phyloP scores from a whole-genome alignment of 345 rosid species.

The Excoecaria cochinchinensis region DNA sequence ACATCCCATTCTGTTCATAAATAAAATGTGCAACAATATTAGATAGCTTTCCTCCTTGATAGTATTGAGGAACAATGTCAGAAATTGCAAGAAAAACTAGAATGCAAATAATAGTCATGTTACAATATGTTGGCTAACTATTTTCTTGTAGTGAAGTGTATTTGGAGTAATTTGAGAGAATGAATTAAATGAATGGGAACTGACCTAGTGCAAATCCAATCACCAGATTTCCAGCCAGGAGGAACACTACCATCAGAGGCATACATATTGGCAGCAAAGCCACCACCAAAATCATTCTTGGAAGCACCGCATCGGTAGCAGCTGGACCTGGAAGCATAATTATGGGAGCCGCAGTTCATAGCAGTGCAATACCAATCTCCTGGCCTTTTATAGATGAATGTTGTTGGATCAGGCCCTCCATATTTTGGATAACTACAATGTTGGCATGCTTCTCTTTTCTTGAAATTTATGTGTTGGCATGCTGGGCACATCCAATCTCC shows the following conservation, averaged over 20 bases:
- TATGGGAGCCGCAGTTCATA: slow-evolving; percentile 68
- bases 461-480: slow-evolving; percentile 75
- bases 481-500: slow-evolving; percentile 88
- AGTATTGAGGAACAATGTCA: too few relatives aligned
- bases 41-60: neutral
- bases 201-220: slow-evolving; percentile 77
- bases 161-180: neutral
- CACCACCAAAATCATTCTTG: slow-evolving; percentile 39
- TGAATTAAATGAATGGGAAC: neutral
- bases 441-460: slow-evolving; percentile 70
- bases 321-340: slow-evolving; percentile 67
- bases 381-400: slow-evolving; percentile 53
- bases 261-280: slow-evolving; percentile 1
- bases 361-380: slow-evolving; percentile 81
- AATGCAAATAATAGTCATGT: too few relatives aligned
- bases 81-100: too few relatives aligned
- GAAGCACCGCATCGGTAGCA: slow-evolving; percentile 67
- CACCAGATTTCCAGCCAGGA: slow-evolving; percentile 80
- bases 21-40: neutral
- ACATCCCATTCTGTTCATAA: slow-evolving; percentile 29
- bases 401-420: slow-evolving; percentile 71
- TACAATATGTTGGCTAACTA: too few relatives aligned
- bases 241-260: slow-evolving; percentile 29
- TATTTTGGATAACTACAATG: slow-evolving; percentile 68
- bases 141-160: too few relatives aligned